Conservation (phyloP, 257 asterid species). For the Primulina eburnea region DNA sequence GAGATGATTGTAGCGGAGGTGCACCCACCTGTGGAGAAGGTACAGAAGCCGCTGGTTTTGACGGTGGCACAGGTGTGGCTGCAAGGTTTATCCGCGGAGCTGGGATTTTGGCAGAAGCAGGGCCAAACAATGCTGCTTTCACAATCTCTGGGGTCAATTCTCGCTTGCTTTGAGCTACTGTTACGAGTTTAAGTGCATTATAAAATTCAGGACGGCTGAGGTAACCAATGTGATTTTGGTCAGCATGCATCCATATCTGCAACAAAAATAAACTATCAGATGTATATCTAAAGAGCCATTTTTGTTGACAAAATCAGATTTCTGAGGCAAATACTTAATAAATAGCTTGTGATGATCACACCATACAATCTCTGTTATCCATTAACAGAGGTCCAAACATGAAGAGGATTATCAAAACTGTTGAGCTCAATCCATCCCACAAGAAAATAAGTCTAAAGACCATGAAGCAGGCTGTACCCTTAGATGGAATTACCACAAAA, state of each 20-base stretch:
- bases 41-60: constrained; percentile 42
- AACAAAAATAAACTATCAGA: constrained; percentile 18
- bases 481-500: background rate
- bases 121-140: constrained; percentile 82
- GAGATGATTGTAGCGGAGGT: constrained; percentile 37
- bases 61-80: constrained; percentile 48
- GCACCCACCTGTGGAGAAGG: constrained; percentile 47
- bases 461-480: background rate
- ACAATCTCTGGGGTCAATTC: constrained; percentile 90
- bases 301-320: constrained; percentile 12
- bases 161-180: constrained; percentile 95
- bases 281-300: constrained; percentile 2
- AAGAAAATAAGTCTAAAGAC: constrained; percentile 2
- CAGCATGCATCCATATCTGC: constrained; percentile 93
- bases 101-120: constrained; percentile 91
- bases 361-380: constrained; percentile 3
- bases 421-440: constrained; percentile 11
- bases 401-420: background rate
- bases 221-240: constrained; percentile 68
- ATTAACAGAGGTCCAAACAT: background rate
- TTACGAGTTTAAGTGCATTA: constrained; percentile 92
- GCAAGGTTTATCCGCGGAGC: constrained; percentile 75
- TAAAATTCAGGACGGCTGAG: constrained; percentile 82
- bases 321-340: background rate
- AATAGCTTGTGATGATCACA: background rate